Conservation (phyloP, 495 filamentous ascomycete genomes). For the Talaromyces ruber region DNA sequence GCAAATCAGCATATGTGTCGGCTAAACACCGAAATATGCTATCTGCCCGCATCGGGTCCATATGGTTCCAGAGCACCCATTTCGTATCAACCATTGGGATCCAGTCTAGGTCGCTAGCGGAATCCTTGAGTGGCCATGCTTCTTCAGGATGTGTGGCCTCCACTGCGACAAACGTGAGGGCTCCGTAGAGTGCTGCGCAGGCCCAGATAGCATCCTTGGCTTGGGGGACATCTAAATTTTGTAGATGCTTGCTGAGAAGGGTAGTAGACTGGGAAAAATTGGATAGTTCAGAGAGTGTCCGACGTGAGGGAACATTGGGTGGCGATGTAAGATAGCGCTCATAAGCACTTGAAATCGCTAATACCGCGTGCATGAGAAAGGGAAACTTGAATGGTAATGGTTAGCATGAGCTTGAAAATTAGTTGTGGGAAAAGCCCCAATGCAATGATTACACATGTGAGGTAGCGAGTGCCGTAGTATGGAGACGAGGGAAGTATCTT, state of each 20-base stretch:
- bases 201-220: conserved; percentile 34
- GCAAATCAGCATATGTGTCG: conserved; percentile 11
- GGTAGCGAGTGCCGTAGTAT: too few relatives aligned
- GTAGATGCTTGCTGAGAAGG: conserved; percentile 21
- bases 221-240: conserved; percentile 14
- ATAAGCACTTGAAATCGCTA: conserved; percentile 25
- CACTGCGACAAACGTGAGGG: conserved; percentile 20
- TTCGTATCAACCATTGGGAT: conserved; percentile 24
- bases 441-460: background rate
- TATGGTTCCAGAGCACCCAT: conserved; percentile 21
- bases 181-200: conserved; percentile 28
- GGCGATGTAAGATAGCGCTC: conserved; percentile 18
- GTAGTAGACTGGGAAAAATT: conserved; percentile 23
- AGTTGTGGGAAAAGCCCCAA: background rate
- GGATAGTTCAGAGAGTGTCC: conserved; percentile 20
- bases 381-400: conserved; percentile 19
- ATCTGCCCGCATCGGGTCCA: conserved; percentile 25
- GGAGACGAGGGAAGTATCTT: background rate
- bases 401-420: background rate
- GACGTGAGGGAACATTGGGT: background rate
- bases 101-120: conserved; percentile 23
- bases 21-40: conserved; percentile 26
- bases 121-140: conserved; percentile 29
- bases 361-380: conserved; percentile 31
- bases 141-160: conserved; percentile 26